A percentile compares a stretch with the other conserved stretches of the same genome.
phyloP scores from a whole-genome alignment of 257 asterid genomes.

The Nicotiana knightiana region DNA sequence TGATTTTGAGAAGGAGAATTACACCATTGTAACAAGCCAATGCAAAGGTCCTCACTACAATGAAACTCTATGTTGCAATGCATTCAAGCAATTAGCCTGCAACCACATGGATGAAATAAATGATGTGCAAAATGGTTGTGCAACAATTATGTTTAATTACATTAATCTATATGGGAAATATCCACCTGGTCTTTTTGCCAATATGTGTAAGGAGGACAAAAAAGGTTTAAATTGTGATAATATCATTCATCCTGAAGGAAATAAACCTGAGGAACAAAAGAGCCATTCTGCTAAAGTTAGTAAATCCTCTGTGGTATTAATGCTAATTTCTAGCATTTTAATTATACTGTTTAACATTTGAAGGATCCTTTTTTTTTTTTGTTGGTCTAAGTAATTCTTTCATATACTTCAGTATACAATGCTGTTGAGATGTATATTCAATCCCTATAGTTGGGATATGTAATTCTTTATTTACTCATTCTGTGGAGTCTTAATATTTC shows the following conservation, averaged over 20 bases:
- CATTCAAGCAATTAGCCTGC: conserved; percentile 56
- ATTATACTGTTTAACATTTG: no score
- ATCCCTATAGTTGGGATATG: no score
- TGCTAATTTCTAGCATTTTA: no score
- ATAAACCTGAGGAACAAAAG: neutral
- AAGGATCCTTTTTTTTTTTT: no score
- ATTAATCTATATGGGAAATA: conserved; percentile 70
- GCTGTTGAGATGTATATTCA: no score
- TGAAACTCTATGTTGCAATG: conserved; percentile 46
- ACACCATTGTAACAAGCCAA: conserved; percentile 73
- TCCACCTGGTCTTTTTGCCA: conserved; percentile 75
- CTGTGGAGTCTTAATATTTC: no score
- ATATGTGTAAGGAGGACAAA: conserved; percentile 52
- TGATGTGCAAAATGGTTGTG: conserved; percentile 50
- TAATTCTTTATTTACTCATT: no score
- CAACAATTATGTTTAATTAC: conserved; percentile 55
- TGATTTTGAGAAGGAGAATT: conserved; percentile 65
- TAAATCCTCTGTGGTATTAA: no score
- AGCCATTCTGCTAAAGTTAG: neutral
- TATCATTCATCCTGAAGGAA: neutral
- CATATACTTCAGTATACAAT: no score
- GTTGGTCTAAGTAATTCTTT: no score
- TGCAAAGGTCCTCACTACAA: conserved; percentile 88
- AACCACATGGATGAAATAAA: conserved; percentile 45
- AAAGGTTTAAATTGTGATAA: conserved; percentile 51